Conservation (phyloP, 2,329 filamentous ascomycete species). For the Clonostachys byssicola region DNA sequence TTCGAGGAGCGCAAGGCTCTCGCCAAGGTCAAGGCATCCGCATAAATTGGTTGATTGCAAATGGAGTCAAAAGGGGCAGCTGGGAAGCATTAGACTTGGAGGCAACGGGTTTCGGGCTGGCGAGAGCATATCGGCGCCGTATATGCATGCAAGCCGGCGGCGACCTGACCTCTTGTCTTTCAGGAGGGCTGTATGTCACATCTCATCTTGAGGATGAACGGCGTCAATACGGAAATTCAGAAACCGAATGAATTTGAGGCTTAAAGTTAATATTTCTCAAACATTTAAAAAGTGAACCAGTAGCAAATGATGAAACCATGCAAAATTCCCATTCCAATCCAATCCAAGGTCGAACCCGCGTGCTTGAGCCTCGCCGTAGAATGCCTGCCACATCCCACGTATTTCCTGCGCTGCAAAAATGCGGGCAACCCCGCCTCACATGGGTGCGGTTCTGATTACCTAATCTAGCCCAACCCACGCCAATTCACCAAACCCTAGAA, state of each 20-base stretch:
- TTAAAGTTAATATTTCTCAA: constrained; percentile 23
- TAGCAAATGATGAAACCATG: too few relatives aligned
- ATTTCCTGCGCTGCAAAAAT: too few relatives aligned
- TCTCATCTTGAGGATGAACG: constrained; percentile 53
- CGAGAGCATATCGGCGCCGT: constrained; percentile 3
- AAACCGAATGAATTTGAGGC: constrained; percentile 33
- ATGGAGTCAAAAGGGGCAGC: constrained; percentile 14
- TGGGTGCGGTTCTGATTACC: constrained; percentile 3
- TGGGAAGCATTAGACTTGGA: constrained; percentile 29
- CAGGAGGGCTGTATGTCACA: constrained; percentile 62
- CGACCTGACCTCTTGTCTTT: constrained; percentile 48
- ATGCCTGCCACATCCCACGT: not conserved
- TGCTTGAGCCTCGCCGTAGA: too few relatives aligned
- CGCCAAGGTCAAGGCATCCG: constrained; percentile 84
- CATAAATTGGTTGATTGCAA: constrained; percentile 42
- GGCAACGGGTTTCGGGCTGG: constrained; percentile 25
- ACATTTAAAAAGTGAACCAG: constrained; percentile 13
- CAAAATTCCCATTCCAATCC: too few relatives aligned
- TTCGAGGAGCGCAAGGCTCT: constrained; percentile 97
- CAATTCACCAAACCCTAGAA: constrained; percentile 39
- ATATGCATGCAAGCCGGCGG: constrained; percentile 4
- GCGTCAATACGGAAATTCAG: constrained; percentile 63
- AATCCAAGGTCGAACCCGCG: too few relatives aligned
- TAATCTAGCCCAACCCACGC: constrained; percentile 22
- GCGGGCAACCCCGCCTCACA: not conserved